Conservation (phyloP, 129 eudicot species). For the Chrysanthemum makinoi region DNA sequence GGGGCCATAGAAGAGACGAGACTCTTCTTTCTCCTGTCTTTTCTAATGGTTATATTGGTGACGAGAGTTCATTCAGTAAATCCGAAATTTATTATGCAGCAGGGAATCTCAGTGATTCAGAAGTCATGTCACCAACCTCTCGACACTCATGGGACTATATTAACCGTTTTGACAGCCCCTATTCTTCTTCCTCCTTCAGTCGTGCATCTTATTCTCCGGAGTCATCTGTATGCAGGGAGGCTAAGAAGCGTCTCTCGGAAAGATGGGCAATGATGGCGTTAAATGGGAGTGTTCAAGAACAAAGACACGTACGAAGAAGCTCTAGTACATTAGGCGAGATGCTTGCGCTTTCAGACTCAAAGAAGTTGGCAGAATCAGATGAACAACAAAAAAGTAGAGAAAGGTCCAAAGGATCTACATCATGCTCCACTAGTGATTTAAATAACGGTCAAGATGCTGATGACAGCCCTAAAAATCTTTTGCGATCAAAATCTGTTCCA, state of each 20-base stretch:
- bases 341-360: constrained; percentile 91
- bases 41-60: constrained; percentile 83
- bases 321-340: constrained; percentile 97
- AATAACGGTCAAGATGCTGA: constrained; percentile 33
- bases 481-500: constrained; percentile 92
- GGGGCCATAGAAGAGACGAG: constrained; percentile 65
- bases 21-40: constrained; percentile 67
- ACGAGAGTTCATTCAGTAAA: constrained; percentile 77
- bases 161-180: constrained; percentile 63
- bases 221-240: constrained; percentile 93
- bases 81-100: constrained; percentile 76
- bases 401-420: too few species aligned
- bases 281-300: constrained; percentile 65
- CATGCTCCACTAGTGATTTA: constrained; percentile 21
- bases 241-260: constrained; percentile 94
- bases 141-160: constrained; percentile 91
- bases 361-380: constrained; percentile 38
- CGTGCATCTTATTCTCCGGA: constrained; percentile 88
- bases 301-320: constrained; percentile 60
- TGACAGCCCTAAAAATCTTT: constrained; percentile 49
- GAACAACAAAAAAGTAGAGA: constrained; percentile 23
- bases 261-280: constrained; percentile 97
- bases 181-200: constrained; percentile 64
- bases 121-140: constrained; percentile 73
- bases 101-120: constrained; percentile 82